Percentiles rank a stretch among this genome's conserved stretches.
phyloP scores from a whole-genome alignment of 1,284 basidiomycete species.

The Cryptococcus sp. region DNA sequence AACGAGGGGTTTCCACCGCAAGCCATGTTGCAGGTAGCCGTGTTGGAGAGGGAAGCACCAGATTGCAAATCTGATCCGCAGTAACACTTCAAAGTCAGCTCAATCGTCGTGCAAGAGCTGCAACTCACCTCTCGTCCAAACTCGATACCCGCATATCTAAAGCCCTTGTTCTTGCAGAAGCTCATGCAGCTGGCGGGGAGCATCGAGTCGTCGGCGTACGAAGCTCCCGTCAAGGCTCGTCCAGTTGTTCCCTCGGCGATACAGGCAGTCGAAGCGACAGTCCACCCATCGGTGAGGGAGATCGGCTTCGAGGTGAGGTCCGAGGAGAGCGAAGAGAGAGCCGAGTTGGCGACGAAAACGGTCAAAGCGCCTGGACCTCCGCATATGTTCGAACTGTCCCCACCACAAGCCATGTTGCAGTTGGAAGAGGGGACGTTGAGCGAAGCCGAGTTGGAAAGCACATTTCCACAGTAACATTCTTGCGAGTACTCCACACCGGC shows the following conservation, averaged over 20 bases:
- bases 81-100: constrained; percentile 25
- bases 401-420: constrained; percentile 35
- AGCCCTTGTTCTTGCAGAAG: constrained; percentile 11
- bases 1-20: constrained; percentile 27
- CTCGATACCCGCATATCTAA: constrained; percentile 11
- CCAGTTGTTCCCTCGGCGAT: constrained; percentile 31
- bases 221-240: constrained; percentile 26
- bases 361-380: constrained; percentile 20
- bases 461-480: constrained; percentile 34
- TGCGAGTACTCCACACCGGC: constrained; percentile 30
- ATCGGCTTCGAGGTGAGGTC: constrained; percentile 1
- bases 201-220: constrained; percentile 7
- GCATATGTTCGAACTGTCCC: constrained; percentile 25
- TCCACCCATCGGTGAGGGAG: constrained; percentile 5
- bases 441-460: constrained; percentile 21
- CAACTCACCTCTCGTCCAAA: constrained; percentile 17
- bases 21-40: constrained; percentile 22
- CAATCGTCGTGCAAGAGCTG: constrained; percentile 7
- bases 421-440: constrained; percentile 17
- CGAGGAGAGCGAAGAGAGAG: neutral
- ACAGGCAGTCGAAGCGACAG: constrained; percentile 16
- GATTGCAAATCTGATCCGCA: constrained; percentile 15
- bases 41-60: constrained; percentile 18
- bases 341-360: neutral
- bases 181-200: constrained; percentile 10